These are phyloP conservation scores for Butyriboletus appendiculatus DNA, from an alignment of 1,284 basidiomycete genomes.

Conservation along the genomic window DNA sequence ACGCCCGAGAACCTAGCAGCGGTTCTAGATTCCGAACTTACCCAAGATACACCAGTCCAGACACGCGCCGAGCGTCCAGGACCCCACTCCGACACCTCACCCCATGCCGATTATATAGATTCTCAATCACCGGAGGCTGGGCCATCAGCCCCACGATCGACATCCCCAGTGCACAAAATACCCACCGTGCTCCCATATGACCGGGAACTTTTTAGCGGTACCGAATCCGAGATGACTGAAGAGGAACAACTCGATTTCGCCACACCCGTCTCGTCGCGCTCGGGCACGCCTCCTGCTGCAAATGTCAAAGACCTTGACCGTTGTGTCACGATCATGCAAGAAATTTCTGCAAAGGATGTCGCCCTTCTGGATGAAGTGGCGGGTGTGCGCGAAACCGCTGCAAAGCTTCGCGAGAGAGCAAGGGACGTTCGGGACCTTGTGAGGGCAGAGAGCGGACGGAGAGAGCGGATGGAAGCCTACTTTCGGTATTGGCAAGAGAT, in stretches of 20 bases:
- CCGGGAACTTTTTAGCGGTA: conserved; percentile 18
- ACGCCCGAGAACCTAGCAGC: not conserved
- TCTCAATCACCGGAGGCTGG: not conserved
- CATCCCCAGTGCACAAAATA: not conserved
- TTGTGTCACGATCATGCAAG: conserved; percentile 28
- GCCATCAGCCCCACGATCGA: conserved; percentile 1
- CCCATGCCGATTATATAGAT: not conserved
- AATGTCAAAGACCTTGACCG: conserved; percentile 22
- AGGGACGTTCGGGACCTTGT: conserved; percentile 26
- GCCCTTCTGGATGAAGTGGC: conserved; percentile 12
- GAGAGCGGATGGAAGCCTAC: conserved; percentile 32
- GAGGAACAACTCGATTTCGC: conserved; percentile 22
- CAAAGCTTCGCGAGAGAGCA: conserved; percentile 20
- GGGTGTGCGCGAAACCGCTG: conserved; percentile 18
- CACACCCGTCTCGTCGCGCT: conserved; percentile 28
- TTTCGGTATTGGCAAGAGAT: conserved; percentile 33
- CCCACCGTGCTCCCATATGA: conserved; percentile 11
- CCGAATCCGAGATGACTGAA: conserved; percentile 28
- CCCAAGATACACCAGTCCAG: not conserved
- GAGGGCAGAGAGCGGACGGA: conserved; percentile 23
- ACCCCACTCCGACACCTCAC: not conserved
- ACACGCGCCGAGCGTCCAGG: not conserved
- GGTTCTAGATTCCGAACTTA: not conserved
- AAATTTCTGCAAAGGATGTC: conserved; percentile 23
- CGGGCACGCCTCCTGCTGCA: conserved; percentile 22